A percentile compares a stretch with the other conserved stretches of the same genome.
Evolutionary conservation across 2,329 filamentous ascomycete species (phyloP).

Genomic region (Didymella sp.): DNA sequence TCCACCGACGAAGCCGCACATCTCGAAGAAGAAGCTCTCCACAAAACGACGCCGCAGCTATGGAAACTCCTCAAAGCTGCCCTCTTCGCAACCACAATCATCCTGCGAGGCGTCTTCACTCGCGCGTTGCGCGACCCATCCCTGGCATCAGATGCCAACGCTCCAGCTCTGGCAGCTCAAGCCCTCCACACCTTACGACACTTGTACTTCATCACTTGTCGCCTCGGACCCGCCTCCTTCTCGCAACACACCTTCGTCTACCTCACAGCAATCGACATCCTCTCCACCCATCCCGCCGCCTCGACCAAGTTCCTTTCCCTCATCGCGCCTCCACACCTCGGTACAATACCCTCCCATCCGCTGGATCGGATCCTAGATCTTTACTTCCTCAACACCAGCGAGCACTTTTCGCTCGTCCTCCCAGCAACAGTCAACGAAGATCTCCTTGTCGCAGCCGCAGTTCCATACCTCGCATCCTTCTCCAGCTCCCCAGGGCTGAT

Average conservation of each 20-base stretch:
- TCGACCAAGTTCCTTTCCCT: slow-evolving; percentile 71
- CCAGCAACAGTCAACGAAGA: slow-evolving; percentile 72
- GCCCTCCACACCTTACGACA: slow-evolving; percentile 77
- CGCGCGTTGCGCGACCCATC: slow-evolving; percentile 65
- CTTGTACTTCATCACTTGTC: slow-evolving; percentile 80
- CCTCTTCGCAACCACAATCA: slow-evolving; percentile 76
- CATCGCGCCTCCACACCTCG: slow-evolving; percentile 63
- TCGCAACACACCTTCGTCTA: slow-evolving; percentile 87
- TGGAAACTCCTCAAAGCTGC: slow-evolving; percentile 78
- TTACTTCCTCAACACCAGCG: slow-evolving; percentile 85
- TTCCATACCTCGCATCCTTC: slow-evolving; percentile 72
- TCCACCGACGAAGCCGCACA: slow-evolving; percentile 67
- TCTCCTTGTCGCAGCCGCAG: slow-evolving; percentile 75
- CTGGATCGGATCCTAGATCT: slow-evolving; percentile 78
- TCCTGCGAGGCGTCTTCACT: slow-evolving; percentile 75
- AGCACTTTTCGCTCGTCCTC: slow-evolving; percentile 78
- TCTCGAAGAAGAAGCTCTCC: slow-evolving; percentile 69
- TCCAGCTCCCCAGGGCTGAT: slow-evolving; percentile 62
- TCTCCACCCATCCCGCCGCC: slow-evolving; percentile 72
- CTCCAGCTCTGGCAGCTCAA: slow-evolving; percentile 72
- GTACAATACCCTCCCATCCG: slow-evolving; percentile 67
- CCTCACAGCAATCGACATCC: slow-evolving; percentile 79
- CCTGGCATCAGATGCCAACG: slow-evolving; percentile 64
- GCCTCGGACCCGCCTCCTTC: slow-evolving; percentile 75
- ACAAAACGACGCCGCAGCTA: slow-evolving; percentile 71